phyloP scores from a whole-genome alignment of 2,329 filamentous ascomycete species.

The Ophiobolus disseminans region DNA sequence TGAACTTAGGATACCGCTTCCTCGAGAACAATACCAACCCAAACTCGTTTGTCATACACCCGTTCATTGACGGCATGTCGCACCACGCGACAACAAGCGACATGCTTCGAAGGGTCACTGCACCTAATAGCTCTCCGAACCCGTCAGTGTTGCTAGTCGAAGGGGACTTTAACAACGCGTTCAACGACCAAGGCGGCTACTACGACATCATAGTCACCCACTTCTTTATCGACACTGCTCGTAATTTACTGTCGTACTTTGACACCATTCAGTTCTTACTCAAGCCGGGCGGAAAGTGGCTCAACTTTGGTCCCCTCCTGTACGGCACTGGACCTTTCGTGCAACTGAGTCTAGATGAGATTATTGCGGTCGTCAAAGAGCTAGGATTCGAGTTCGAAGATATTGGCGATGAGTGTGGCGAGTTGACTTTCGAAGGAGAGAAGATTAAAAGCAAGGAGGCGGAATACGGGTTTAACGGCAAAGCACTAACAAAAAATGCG shows the following conservation, averaged over 20 bases:
- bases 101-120: constrained; percentile 55
- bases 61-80: constrained; percentile 64
- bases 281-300: constrained; percentile 59
- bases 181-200: constrained; percentile 24
- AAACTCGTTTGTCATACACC: constrained; percentile 51
- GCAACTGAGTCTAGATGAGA: constrained; percentile 63
- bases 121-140: constrained; percentile 51
- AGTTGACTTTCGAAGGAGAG: constrained; percentile 51
- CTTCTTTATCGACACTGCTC: constrained; percentile 68
- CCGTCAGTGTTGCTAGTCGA: constrained; percentile 58
- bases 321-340: constrained; percentile 64
- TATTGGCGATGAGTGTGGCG: constrained; percentile 51
- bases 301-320: constrained; percentile 64
- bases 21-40: constrained; percentile 46
- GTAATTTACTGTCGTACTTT: constrained; percentile 63
- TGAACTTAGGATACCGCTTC: constrained; percentile 63
- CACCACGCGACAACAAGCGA: constrained; percentile 60
- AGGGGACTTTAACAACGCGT: constrained; percentile 62
- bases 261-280: constrained; percentile 61
- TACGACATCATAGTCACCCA: constrained; percentile 63
- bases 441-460: constrained; percentile 57
- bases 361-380: constrained; percentile 56
- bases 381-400: constrained; percentile 63
- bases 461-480: constrained; percentile 61
- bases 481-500: constrained; percentile 60